These are phyloP conservation scores for Fusarium sp. DNA, from an alignment of 2,329 filamentous ascomycete genomes.

Conservation along the genomic window DNA sequence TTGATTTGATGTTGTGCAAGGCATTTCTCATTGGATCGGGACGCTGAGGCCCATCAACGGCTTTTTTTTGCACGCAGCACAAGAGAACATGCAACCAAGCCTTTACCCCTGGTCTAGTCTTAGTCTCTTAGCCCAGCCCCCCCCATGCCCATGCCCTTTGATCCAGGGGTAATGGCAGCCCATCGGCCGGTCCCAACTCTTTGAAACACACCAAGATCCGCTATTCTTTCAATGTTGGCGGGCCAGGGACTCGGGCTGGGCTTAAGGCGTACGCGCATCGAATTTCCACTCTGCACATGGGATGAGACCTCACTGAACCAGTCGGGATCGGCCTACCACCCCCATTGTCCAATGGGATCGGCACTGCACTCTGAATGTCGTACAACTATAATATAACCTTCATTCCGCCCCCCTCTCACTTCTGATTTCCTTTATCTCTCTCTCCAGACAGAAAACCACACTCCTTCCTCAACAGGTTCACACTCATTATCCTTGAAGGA, in stretches of 20 bases:
- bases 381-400: slow-evolving; percentile 38
- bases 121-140: not conserved
- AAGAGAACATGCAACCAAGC: not conserved
- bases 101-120: slow-evolving; percentile 30
- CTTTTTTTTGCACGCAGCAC: not conserved
- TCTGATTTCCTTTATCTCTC: not conserved
- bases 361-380: not conserved
- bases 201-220: slow-evolving; percentile 32
- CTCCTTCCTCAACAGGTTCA: slow-evolving; percentile 24
- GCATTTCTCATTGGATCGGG: slow-evolving; percentile 17
- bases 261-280: slow-evolving; percentile 19
- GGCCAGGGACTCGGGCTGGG: not conserved
- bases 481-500: slow-evolving; percentile 39
- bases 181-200: slow-evolving; percentile 19
- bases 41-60: slow-evolving; percentile 23
- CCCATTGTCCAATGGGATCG: slow-evolving; percentile 14
- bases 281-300: slow-evolving; percentile 22
- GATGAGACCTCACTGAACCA: not conserved
- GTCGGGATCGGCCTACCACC: slow-evolving; percentile 9
- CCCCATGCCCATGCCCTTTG: slow-evolving; percentile 11
- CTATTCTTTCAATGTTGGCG: slow-evolving; percentile 21
- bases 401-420: slow-evolving; percentile 16
- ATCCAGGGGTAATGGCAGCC: not conserved
- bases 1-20: not conserved
- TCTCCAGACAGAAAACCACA: slow-evolving; percentile 32